Evolutionary conservation across 2,329 filamentous ascomycete species (phyloP).

Genomic region (Diaporthe batatas): DNA sequence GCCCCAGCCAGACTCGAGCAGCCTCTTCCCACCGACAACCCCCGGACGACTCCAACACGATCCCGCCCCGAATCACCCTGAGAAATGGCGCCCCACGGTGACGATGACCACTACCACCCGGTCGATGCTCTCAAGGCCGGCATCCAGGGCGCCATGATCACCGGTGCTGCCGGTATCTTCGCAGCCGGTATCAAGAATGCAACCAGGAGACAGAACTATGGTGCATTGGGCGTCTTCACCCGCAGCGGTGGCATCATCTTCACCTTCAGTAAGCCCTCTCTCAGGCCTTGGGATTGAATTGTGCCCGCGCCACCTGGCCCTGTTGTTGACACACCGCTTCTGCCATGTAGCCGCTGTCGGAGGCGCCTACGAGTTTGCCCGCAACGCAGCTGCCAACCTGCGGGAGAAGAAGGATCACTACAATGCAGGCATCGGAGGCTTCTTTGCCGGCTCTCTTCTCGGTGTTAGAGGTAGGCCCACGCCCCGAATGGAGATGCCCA

Average conservation of each 20-base stretch:
- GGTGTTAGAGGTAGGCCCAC: constrained; percentile 76
- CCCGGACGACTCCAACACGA: constrained; percentile 37
- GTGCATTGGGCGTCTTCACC: constrained; percentile 84
- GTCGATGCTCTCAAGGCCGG: constrained; percentile 71
- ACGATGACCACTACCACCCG: constrained; percentile 51
- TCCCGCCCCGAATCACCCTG: constrained; percentile 14
- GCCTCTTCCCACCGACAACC: constrained; percentile 31
- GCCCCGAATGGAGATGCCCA: constrained; percentile 46
- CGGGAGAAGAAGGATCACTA: constrained; percentile 85
- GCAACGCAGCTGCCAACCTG: constrained; percentile 83
- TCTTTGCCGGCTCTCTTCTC: constrained; percentile 78
- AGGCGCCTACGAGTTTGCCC: constrained; percentile 82
- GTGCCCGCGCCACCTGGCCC: background rate
- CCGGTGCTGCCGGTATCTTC: constrained; percentile 70
- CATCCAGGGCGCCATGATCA: constrained; percentile 67
- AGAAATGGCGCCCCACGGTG: constrained; percentile 51
- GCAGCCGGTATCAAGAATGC: constrained; percentile 80
- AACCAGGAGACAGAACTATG: constrained; percentile 84
- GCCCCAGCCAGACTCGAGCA: constrained; percentile 28
- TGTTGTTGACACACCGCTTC: constrained; percentile 35
- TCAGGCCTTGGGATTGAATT: background rate
- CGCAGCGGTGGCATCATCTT: constrained; percentile 80
- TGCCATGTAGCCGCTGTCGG: constrained; percentile 73
- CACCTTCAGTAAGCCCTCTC: constrained; percentile 69
- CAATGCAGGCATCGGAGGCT: constrained; percentile 82